phyloP scores from a whole-genome alignment of 2,329 filamentous ascomycete genomes.

The Graphilbum fragrans region DNA sequence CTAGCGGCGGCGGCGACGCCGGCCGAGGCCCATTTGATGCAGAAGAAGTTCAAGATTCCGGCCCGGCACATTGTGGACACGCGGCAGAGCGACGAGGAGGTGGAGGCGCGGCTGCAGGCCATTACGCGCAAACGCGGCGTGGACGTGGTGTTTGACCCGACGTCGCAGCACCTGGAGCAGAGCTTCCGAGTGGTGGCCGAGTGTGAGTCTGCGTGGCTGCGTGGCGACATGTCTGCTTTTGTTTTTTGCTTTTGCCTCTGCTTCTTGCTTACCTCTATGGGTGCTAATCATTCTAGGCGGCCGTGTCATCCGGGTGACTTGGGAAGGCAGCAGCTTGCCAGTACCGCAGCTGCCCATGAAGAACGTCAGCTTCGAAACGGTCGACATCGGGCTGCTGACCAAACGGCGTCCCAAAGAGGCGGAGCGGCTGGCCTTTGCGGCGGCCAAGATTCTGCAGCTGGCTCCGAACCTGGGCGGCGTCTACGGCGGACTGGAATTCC shows the following conservation, averaged over 20 bases:
- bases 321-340: neutral
- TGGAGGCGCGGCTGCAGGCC: conserved; percentile 15
- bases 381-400: conserved; percentile 11
- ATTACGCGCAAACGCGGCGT: conserved; percentile 21
- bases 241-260: neutral
- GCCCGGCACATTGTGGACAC: conserved; percentile 22
- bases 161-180: conserved; percentile 20
- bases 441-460: conserved; percentile 5
- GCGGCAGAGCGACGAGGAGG: neutral
- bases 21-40: conserved; percentile 25
- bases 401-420: conserved; percentile 1
- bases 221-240: too few relatives aligned
- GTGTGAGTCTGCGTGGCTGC: conserved; percentile 4
- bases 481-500: neutral
- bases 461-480: conserved; percentile 1
- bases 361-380: conserved; percentile 12
- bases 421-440: conserved; percentile 2
- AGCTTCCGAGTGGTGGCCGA: conserved; percentile 18
- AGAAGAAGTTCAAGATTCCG: conserved; percentile 7
- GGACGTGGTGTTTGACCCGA: conserved; percentile 34
- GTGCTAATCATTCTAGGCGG: conserved; percentile 3
- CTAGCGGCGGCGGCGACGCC: conserved; percentile 25
- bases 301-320: conserved; percentile 8
- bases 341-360: conserved; percentile 1
- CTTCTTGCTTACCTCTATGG: neutral